Base-by-base conservation (phyloP, 2,329 filamentous ascomycete genomes). In the Paecilomyces variotii region DNA sequence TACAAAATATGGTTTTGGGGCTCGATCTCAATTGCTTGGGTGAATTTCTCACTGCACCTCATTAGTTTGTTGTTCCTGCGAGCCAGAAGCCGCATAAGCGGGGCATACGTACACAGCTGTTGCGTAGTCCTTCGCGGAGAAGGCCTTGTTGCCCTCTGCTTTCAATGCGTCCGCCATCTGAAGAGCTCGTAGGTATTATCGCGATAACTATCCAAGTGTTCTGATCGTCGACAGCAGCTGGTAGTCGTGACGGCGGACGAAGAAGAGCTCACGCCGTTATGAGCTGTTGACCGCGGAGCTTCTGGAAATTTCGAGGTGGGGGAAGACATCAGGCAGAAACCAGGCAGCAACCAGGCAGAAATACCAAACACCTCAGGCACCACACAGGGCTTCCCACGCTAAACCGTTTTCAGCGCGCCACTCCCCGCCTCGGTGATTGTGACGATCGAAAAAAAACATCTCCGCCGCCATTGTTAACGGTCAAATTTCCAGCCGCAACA, bases 111-210 rank as follows among this genome's bases (percentile, higher is more conserved):
- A 97, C 93, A 96, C 86, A 72, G 94, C 94, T 75, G 93, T 91
- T 70, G 91, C 84, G 76, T 96, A 99, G 78, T 97, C 91, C 84
- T 97, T 97, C 63, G 90, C 91, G 65, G 91, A 88, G 77, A 99
- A 99, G 78, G 95, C 92, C 82, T 96, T 96, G 83, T 99, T 99
- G 81, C 93, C 94, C 74, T 94, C 88, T 71, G 92, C 91, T 83
- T 99, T 99, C 70, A 99, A 86, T 84, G 93, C 83, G 77, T 88
- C 85, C 64, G 85, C 84, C 85, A 87, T 87, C 45, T 78, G 63
- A n/a, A 54, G 55, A 55, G 52, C 32, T 35, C 27, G 39, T 45
- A 24, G 19, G 50, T 14, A 2, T 6, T 32, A 52, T 26, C 24
- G 25, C 25, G 24, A 52, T 52, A 26, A 27, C 9, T 11, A 0